Conservation (phyloP, 1,139 yeast species). For the Pichia sp. region DNA sequence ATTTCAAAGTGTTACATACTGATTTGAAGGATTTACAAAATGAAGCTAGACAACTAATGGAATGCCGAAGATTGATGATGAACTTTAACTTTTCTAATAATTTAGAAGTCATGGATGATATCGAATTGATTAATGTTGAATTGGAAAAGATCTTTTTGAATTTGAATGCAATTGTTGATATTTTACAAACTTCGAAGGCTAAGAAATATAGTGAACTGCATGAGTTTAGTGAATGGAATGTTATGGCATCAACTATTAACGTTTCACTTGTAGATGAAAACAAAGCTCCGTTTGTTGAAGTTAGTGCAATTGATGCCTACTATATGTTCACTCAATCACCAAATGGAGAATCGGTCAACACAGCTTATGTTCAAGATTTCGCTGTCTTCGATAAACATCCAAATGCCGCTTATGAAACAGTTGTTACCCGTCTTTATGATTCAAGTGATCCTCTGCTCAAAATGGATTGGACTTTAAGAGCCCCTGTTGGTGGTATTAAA, state of each 20-base stretch:
- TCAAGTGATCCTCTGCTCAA: slow-evolving; percentile 48
- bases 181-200: slow-evolving; percentile 36
- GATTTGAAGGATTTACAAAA: slow-evolving; percentile 57
- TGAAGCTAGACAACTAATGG: slow-evolving; percentile 44
- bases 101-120: slow-evolving; percentile 26
- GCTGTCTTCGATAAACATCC: slow-evolving; percentile 27
- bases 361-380: slow-evolving; percentile 35
- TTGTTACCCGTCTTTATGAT: slow-evolving; percentile 30
- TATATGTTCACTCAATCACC: slow-evolving; percentile 42
- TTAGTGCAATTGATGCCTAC: slow-evolving; percentile 44
- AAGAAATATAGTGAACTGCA: slow-evolving; percentile 39
- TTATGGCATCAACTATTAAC: slow-evolving; percentile 48
- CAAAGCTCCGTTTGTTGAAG: slow-evolving; percentile 45
- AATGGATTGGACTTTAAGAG: slow-evolving; percentile 69
- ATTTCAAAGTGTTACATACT: slow-evolving; percentile 54
- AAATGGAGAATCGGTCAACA: slow-evolving; percentile 46
- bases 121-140: slow-evolving; percentile 51
- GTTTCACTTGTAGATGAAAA: slow-evolving; percentile 46
- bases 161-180: slow-evolving; percentile 63
- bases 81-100: slow-evolving; percentile 29
- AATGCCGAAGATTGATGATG: slow-evolving; percentile 33
- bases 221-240: slow-evolving; percentile 37
- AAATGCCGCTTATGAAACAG: slow-evolving; percentile 27
- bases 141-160: slow-evolving; percentile 55
- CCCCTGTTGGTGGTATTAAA: slow-evolving; percentile 85